phyloP scores from a whole-genome alignment of 2,329 filamentous ascomycete species.

The Zasmidium citrigriseum region DNA sequence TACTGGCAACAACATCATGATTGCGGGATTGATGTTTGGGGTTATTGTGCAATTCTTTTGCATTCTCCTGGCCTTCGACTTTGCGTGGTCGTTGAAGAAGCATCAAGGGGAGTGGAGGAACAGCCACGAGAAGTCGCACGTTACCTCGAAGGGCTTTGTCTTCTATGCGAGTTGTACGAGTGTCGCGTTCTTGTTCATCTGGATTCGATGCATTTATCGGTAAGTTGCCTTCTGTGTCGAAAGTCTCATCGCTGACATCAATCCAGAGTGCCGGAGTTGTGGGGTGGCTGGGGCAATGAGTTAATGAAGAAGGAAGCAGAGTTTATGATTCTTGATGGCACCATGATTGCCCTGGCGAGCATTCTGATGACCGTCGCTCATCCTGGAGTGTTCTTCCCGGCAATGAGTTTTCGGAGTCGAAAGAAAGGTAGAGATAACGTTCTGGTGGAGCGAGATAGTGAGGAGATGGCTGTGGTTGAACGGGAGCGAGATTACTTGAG shows the following conservation, averaged over 20 bases:
- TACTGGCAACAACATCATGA: constrained; percentile 47
- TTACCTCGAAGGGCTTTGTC: constrained; percentile 44
- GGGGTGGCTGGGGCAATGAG: constrained; percentile 50
- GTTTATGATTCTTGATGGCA: constrained; percentile 50
- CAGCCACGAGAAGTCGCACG: neutral
- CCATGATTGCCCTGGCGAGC: constrained; percentile 46
- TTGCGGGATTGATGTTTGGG: constrained; percentile 47
- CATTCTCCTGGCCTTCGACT: constrained; percentile 44
- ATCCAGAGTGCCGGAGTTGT: constrained; percentile 49
- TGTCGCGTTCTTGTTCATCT: constrained; percentile 63
- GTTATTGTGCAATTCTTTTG: constrained; percentile 46
- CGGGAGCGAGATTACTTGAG: no score
- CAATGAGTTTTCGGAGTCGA: constrained; percentile 9
- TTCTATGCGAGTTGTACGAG: constrained; percentile 58
- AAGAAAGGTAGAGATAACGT: no score
- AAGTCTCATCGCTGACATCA: neutral
- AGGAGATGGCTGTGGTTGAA: no score
- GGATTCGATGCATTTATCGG: constrained; percentile 66
- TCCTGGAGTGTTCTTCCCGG: constrained; percentile 47
- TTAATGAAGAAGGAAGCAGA: constrained; percentile 50
- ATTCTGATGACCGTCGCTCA: constrained; percentile 46
- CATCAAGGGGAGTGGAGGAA: no score
- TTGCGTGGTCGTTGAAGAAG: no score
- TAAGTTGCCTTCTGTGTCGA: neutral
- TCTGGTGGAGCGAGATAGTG: neutral